phyloP scores from a whole-genome alignment of 164 flowering plant genomes.

The Euptelea pleiosperma region DNA sequence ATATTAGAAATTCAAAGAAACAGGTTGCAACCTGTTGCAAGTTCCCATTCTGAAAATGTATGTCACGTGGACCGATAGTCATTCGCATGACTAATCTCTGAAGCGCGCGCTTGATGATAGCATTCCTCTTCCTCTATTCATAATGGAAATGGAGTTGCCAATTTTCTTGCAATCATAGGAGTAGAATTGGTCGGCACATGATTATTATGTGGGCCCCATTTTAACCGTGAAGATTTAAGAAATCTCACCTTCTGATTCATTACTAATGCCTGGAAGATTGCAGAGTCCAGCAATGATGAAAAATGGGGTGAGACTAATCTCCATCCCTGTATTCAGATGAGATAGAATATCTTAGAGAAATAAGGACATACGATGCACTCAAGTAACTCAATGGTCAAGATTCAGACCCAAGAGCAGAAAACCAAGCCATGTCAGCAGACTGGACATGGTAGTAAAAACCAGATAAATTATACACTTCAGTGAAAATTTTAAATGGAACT shows the following conservation, averaged over 20 bases:
- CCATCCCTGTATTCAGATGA: slow-evolving; percentile 65
- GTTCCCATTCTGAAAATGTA: too few relatives aligned
- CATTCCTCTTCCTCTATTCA: too few relatives aligned
- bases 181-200: neutral
- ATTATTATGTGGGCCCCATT: neutral
- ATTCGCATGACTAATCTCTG: too few relatives aligned
- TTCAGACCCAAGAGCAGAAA: too few relatives aligned
- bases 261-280: slow-evolving; percentile 65
- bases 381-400: neutral
- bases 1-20: too few relatives aligned
- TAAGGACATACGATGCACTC: slow-evolving; percentile 4
- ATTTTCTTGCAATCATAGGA: neutral
- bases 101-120: too few relatives aligned
- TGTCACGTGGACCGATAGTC: too few relatives aligned
- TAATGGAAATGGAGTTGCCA: too few relatives aligned
- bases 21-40: too few relatives aligned
- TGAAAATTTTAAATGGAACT: too few relatives aligned
- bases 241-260: slow-evolving; percentile 65
- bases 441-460: neutral
- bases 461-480: too few relatives aligned
- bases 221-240: neutral
- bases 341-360: slow-evolving; percentile 2
- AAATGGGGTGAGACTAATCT: slow-evolving; percentile 74
- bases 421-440: neutral
- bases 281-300: slow-evolving; percentile 53